Evolutionary conservation across 345 rosid genomes (phyloP).

Genomic region (Linum usitatissimum): DNA sequence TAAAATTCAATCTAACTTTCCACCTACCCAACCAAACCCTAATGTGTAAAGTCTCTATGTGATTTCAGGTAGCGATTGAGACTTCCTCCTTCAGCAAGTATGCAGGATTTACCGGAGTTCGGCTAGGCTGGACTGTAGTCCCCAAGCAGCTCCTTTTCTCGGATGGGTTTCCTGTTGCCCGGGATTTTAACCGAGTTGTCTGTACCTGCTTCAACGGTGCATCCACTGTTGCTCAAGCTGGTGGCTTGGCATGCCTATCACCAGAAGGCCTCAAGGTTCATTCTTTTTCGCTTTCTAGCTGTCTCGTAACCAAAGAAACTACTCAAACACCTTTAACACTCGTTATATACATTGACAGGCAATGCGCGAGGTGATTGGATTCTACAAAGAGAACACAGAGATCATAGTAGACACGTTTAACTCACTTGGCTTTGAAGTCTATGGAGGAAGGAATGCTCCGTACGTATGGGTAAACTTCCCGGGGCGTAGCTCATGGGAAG

Average conservation of each 20-base stretch:
- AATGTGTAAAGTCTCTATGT: conserved; percentile 4
- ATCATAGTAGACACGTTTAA: conserved; percentile 71
- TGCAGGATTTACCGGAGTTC: conserved; percentile 95
- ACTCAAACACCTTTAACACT: not conserved
- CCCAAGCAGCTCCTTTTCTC: conserved; percentile 77
- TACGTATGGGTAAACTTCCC: conserved; percentile 97
- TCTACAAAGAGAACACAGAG: conserved; percentile 77
- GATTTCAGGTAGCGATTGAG: conserved; percentile 74
- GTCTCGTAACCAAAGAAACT: not conserved
- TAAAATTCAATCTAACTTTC: no score
- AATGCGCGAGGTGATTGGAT: conserved; percentile 74
- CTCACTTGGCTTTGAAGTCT: conserved; percentile 75
- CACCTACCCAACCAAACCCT: not conserved
- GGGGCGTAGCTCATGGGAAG: conserved; percentile 94
- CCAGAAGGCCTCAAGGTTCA: conserved; percentile 68
- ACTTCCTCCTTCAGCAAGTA: conserved; percentile 85
- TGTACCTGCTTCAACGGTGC: conserved; percentile 94
- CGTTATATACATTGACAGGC: conserved; percentile 37
- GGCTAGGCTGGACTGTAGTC: conserved; percentile 92
- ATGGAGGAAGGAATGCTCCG: conserved; percentile 85
- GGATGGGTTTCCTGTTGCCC: conserved; percentile 83
- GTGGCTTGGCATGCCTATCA: conserved; percentile 87
- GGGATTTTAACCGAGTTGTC: conserved; percentile 76
- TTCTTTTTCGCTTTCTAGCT: not conserved
- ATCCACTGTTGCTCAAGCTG: conserved; percentile 80